Conservation (phyloP, 2,329 filamentous ascomycete genomes). For the Exophiala aquamarina region DNA sequence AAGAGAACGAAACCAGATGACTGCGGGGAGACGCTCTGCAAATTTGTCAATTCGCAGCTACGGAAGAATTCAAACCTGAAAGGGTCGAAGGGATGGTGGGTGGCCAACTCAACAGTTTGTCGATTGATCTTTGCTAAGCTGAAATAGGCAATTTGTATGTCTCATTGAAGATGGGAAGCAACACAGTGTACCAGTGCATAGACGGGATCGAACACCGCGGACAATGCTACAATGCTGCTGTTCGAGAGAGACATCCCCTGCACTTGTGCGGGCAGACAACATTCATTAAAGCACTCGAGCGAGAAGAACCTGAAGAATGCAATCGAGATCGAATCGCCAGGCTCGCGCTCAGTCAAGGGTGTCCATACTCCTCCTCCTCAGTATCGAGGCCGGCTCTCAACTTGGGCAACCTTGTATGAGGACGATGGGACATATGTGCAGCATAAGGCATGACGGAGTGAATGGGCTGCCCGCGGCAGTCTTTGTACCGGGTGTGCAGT, state of each 20-base stretch:
- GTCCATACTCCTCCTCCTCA: not conserved
- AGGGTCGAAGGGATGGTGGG: conserved; percentile 15
- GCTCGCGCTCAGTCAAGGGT: not conserved
- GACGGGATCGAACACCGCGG: conserved; percentile 11
- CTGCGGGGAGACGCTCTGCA: conserved; percentile 7
- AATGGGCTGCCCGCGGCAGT: no score
- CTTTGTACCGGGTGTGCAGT: no score
- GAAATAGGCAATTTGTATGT: conserved; percentile 12
- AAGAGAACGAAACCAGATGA: not conserved
- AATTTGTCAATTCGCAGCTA: conserved; percentile 11
- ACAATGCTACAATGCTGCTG: conserved; percentile 17
- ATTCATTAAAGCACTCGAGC: not conserved
- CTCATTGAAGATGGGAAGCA: conserved; percentile 11
- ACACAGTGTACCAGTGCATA: conserved; percentile 5
- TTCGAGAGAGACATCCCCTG: conserved; percentile 12
- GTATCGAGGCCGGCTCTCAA: conserved; percentile 8
- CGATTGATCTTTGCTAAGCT: not conserved
- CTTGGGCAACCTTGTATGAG: conserved; percentile 5
- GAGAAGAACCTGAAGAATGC: not conserved
- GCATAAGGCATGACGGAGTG: not conserved
- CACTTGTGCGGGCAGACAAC: conserved; percentile 8
- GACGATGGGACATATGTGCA: not conserved
- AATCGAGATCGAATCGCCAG: no score
- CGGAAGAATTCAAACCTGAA: conserved; percentile 11
- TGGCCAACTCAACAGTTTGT: not conserved